phyloP scores from a whole-genome alignment of 2,329 filamentous ascomycete genomes.

The Lachnellula occidentalis region DNA sequence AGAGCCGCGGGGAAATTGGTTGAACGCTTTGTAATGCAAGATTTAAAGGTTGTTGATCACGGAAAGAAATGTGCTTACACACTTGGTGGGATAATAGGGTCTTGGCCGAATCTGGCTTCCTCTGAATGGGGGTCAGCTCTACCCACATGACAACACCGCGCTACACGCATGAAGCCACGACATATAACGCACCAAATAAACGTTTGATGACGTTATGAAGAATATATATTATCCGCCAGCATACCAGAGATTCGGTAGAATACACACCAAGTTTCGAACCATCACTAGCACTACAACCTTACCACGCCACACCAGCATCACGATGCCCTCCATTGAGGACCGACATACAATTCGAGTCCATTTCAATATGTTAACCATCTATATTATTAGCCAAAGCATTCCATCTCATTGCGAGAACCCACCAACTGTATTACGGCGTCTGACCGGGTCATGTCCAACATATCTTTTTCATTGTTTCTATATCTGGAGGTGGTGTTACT shows the following conservation, averaged over 20 bases:
- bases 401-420: background rate
- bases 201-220: constrained; percentile 19
- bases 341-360: background rate
- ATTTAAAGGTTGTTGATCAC: constrained; percentile 4
- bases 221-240: constrained; percentile 9
- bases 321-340: constrained; percentile 3
- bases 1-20: constrained; percentile 7
- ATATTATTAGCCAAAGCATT: background rate
- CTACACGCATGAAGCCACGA: constrained; percentile 16
- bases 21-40: constrained; percentile 16
- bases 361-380: background rate
- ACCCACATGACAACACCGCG: constrained; percentile 1
- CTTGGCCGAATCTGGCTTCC: constrained; percentile 55
- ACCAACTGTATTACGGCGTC: background rate
- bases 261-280: constrained; percentile 2
- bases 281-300: constrained; percentile 5
- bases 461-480: background rate
- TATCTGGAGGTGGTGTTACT: background rate
- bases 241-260: constrained; percentile 13
- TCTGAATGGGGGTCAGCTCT: constrained; percentile 32
- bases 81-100: constrained; percentile 40
- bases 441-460: background rate
- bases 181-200: constrained; percentile 12
- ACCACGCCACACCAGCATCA: constrained; percentile 7
- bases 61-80: constrained; percentile 25